phyloP scores from a whole-genome alignment of 169 alveolate genomes.

The Eimeria zaria region DNA sequence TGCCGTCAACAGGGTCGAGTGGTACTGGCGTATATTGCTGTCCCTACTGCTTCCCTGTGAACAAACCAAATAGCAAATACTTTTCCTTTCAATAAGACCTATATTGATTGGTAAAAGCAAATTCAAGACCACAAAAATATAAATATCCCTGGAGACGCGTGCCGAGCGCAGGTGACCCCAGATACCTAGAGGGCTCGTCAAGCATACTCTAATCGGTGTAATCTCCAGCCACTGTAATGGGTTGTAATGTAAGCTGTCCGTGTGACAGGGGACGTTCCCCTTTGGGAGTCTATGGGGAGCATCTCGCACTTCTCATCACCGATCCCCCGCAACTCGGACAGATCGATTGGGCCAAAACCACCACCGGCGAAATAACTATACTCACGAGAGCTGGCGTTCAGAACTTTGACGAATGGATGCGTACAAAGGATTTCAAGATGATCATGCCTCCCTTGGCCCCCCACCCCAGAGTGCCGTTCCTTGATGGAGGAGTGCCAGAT shows the following conservation, averaged over 20 bases:
- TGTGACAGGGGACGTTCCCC: not conserved
- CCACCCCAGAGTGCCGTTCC: slow-evolving; percentile 28
- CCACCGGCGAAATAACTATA: slow-evolving; percentile 32
- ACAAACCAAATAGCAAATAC: not conserved
- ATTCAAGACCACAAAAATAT: not conserved
- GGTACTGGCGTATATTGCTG: not conserved
- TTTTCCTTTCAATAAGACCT: not conserved
- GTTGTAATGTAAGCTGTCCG: not conserved
- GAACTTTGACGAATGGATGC: slow-evolving; percentile 22
- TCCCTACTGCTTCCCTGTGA: not conserved
- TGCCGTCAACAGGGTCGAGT: not conserved
- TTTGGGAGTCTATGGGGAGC: not conserved
- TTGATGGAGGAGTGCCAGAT: slow-evolving; percentile 30
- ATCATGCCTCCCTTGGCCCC: slow-evolving; percentile 44
- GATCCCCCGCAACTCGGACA: not conserved
- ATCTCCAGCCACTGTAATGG: slow-evolving; percentile 8
- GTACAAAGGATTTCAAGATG: slow-evolving; percentile 27
- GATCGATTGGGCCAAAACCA: slow-evolving; percentile 16
- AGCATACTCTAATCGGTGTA: not conserved
- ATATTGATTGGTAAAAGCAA: not conserved
- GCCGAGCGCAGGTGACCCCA: not conserved
- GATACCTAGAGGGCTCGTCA: not conserved
- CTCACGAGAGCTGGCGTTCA: slow-evolving; percentile 33
- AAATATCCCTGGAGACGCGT: not conserved
- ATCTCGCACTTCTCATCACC: not conserved